These are phyloP conservation scores for Russula sp. DNA, from an alignment of 768 basidiomycete genomes.

Conservation along the genomic window DNA sequence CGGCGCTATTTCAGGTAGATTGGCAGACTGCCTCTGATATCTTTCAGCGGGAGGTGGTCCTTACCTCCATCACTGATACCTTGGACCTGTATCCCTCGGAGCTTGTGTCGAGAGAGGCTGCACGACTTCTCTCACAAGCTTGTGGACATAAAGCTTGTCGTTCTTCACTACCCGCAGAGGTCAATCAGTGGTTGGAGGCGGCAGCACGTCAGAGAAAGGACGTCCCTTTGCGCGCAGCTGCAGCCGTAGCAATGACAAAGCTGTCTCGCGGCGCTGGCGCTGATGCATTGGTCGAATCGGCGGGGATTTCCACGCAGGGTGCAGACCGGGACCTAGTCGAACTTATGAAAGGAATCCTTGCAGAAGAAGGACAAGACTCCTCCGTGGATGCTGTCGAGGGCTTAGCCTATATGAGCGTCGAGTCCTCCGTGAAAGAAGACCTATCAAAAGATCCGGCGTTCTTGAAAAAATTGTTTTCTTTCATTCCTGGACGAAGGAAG, in stretches of 20 bases:
- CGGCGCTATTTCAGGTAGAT: slow-evolving; percentile 84
- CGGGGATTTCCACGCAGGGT: slow-evolving; percentile 3
- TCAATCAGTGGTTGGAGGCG: slow-evolving; percentile 60
- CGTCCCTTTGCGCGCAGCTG: slow-evolving; percentile 47
- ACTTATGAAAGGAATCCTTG: slow-evolving; percentile 31
- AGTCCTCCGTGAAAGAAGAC: slow-evolving; percentile 52
- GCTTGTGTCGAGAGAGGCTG: slow-evolving; percentile 51
- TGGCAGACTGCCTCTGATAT: slow-evolving; percentile 58
- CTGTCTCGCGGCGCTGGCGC: slow-evolving; percentile 57
- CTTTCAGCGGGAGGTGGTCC: slow-evolving; percentile 54
- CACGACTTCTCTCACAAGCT: slow-evolving; percentile 71
- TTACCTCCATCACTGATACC: slow-evolving; percentile 61
- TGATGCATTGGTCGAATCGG: slow-evolving; percentile 29
- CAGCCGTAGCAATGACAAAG: slow-evolving; percentile 75
- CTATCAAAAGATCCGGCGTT: slow-evolving; percentile 49
- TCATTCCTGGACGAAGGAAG: slow-evolving; percentile 25
- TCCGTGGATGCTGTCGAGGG: slow-evolving; percentile 70
- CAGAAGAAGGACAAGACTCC: slow-evolving; percentile 28
- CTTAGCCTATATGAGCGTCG: slow-evolving; percentile 66
- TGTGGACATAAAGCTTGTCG: slow-evolving; percentile 70
- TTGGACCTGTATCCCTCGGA: slow-evolving; percentile 56
- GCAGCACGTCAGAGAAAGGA: slow-evolving; percentile 46
- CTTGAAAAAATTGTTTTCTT: slow-evolving; percentile 40
- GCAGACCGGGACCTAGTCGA: slow-evolving; percentile 6
- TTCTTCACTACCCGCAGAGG: slow-evolving; percentile 49